phyloP scores from a whole-genome alignment of 2,329 filamentous ascomycete species.

The Sclerotinia subarctica region DNA sequence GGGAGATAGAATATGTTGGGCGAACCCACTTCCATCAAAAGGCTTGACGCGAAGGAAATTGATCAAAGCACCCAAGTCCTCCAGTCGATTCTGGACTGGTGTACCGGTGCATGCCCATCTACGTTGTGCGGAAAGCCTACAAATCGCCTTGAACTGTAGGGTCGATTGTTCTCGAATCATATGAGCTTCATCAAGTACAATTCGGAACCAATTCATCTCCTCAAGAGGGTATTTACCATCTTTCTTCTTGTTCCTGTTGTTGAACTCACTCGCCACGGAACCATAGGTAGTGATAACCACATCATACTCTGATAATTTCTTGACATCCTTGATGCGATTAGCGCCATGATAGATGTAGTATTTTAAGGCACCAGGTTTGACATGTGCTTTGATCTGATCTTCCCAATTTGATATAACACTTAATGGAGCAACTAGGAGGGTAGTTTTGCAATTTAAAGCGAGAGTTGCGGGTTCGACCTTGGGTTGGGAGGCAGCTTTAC shows the following conservation, averaged over 20 bases:
- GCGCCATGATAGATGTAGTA: constrained; percentile 86
- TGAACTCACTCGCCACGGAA: constrained; percentile 77
- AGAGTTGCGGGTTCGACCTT: constrained; percentile 43
- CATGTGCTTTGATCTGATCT: constrained; percentile 81
- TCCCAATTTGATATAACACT: constrained; percentile 95
- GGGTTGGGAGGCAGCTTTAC: constrained; percentile 32
- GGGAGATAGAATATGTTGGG: constrained; percentile 74
- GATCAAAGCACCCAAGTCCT: constrained; percentile 83
- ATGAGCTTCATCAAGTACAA: constrained; percentile 92
- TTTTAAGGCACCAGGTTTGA: constrained; percentile 60
- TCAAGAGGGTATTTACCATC: constrained; percentile 63
- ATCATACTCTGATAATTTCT: constrained; percentile 69
- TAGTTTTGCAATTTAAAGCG: constrained; percentile 70
- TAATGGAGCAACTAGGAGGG: constrained; percentile 82
- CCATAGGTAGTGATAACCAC: constrained; percentile 91
- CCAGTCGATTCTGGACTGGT: constrained; percentile 88
- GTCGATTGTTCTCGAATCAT: constrained; percentile 85
- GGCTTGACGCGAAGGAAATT: constrained; percentile 81
- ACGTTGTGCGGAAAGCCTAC: constrained; percentile 71
- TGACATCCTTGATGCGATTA: constrained; percentile 66
- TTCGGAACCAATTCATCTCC: constrained; percentile 85
- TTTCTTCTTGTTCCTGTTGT: constrained; percentile 59
- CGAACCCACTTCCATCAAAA: constrained; percentile 78
- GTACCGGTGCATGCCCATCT: constrained; percentile 98
- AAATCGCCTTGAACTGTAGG: constrained; percentile 79